phyloP scores from a whole-genome alignment of 148 eudicot genomes.

The Beta vulgaris region DNA sequence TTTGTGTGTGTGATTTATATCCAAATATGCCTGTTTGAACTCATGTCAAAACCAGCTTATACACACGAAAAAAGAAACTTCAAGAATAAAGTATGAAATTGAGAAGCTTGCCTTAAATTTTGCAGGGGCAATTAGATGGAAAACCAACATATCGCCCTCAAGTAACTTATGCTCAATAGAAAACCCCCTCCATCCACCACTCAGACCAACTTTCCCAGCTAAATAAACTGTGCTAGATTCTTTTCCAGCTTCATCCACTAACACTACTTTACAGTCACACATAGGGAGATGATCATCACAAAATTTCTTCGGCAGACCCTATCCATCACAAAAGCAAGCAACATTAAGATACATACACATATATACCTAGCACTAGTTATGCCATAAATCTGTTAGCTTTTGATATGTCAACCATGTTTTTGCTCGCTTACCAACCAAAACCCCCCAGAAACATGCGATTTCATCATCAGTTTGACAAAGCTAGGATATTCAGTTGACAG shows the following conservation, averaged over 20 bases:
- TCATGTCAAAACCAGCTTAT: background rate
- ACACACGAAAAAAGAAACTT: background rate
- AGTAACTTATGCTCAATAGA: slow-evolving; percentile 30
- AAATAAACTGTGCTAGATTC: slow-evolving; percentile 23
- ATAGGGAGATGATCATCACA: slow-evolving; percentile 31
- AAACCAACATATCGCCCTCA: slow-evolving; percentile 37
- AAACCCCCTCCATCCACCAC: slow-evolving; percentile 43
- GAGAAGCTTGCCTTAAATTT: slow-evolving; percentile 28
- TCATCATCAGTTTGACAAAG: slow-evolving; percentile 35
- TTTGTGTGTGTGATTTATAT: background rate
- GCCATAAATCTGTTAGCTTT: background rate
- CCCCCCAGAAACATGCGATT: slow-evolving; percentile 31
- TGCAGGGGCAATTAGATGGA: slow-evolving; percentile 26
- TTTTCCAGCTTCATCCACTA: slow-evolving; percentile 36
- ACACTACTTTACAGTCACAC: slow-evolving; percentile 8
- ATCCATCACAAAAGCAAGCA: slow-evolving; percentile 11
- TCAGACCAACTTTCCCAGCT: slow-evolving; percentile 31
- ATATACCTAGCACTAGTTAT: background rate
- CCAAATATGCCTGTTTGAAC: background rate
- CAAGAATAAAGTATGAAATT: background rate
- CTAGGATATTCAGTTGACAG: slow-evolving; percentile 28
- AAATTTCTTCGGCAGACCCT: slow-evolving; percentile 36
- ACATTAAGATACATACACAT: background rate
- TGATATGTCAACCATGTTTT: background rate
- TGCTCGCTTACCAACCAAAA: slow-evolving; percentile 41